A percentile compares a stretch with the other conserved stretches of the same genome.
These are phyloP conservation scores for Stipa capillata DNA, from an alignment of 176 grass and related monocot species.

Conservation along the genomic window DNA sequence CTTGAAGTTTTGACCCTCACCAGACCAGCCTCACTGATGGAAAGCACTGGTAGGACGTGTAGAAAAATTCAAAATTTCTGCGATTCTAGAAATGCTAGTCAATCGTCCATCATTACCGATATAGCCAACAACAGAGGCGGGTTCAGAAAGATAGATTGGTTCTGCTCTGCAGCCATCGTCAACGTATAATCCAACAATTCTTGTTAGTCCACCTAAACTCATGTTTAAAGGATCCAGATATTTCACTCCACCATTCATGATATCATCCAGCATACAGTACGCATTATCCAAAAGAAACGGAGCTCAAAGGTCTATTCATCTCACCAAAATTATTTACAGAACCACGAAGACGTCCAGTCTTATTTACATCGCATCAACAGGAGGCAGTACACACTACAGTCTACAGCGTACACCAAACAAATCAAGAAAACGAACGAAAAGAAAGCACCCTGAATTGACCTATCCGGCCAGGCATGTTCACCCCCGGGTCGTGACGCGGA, in stretches of 20 bases:
- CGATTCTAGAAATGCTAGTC: background rate
- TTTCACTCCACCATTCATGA: background rate
- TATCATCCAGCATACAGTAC: background rate
- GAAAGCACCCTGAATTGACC: background rate
- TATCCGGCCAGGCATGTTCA: background rate
- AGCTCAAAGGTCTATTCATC: background rate
- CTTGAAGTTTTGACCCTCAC: too few species aligned
- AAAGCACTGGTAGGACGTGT: too few species aligned
- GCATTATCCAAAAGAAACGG: background rate
- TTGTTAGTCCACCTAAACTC: background rate
- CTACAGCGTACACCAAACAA: background rate
- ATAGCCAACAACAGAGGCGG: background rate
- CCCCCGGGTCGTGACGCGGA: constrained; percentile 36
- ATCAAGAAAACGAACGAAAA: background rate
- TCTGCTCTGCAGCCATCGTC: background rate
- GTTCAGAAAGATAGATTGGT: too few species aligned
- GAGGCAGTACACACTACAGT: background rate
- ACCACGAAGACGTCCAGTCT: background rate
- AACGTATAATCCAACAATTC: background rate
- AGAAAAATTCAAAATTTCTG: too few species aligned
- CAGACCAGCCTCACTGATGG: too few species aligned
- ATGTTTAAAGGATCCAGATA: background rate
- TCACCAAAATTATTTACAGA: constrained; percentile 18
- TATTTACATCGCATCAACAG: background rate
- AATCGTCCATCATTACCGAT: too few species aligned